Base-by-base conservation (phyloP, 2,329 filamentous ascomycete genomes). In the Neofusicoccum parvum region DNA sequence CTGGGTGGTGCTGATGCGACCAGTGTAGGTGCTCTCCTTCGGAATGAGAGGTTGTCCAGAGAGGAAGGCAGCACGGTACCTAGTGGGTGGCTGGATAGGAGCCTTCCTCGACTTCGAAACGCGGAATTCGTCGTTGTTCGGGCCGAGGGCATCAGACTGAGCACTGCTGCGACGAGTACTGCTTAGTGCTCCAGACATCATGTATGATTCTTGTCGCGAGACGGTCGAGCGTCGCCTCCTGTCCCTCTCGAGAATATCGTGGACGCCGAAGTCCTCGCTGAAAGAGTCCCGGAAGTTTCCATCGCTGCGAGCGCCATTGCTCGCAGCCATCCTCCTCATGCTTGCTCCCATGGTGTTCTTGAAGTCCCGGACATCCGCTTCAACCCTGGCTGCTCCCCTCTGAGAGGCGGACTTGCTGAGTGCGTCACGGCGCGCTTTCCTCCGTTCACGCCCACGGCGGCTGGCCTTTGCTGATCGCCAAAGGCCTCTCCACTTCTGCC, bases 1-100 rank as follows among this genome's bases (percentile, higher is more conserved):
- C 34, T 80, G 76, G 0, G 82, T 84, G 3, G 79, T 80, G 70
- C 82, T 80, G 46, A 78, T 70, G 43, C 72, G 71, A 34, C 71
- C 68, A 41, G 68, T 71, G 3, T 69, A 68, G 23, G 70, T 70
- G 9, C 56, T 65, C 14, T 60, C 58, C 11, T 63, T 58, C 27
- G 64, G 66, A 37, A 62, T 62, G 39, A 46, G 66, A 41, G 65
- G 64, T 32, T 62, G 53, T 23, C 63, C 63, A 17, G 63, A 48
- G 10, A 65, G 53, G 15, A 65, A 65, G 15, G 27, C 20, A 3
- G 63, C 63, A 20, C 63, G 63, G 34, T 65, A 58, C 17, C 63
- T 34, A 6, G n/a, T 23, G 10, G 59, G 59, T 34, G 46, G 59
- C 37, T 50, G 59, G 4, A 62, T 27, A 3, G 62, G 62, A 7